A percentile compares a stretch with the other conserved stretches of the same genome.
Evolutionary conservation across 176 grass and related monocot genomes (phyloP).

Genomic region (Cenchrus fungigraminus): DNA sequence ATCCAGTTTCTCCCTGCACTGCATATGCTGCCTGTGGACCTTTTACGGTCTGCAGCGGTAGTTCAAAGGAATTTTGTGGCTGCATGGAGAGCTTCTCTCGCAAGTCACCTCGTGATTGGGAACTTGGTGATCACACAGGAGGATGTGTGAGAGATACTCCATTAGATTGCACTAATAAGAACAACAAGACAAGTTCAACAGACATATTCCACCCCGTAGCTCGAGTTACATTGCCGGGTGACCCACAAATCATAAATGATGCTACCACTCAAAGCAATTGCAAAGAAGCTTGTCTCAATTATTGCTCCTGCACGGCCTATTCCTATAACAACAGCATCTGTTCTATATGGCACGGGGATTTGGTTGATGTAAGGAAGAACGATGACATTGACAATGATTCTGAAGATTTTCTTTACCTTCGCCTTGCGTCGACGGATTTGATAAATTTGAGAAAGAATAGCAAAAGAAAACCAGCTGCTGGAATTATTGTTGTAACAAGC

Average conservation of each 20-base stretch:
- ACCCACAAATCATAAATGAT: neutral
- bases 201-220: neutral
- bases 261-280: neutral
- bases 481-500: neutral
- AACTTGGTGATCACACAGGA: conserved; percentile 35
- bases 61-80: conserved; percentile 16
- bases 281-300: neutral
- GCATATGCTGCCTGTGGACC: neutral
- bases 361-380: conserved; percentile 25
- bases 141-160: conserved; percentile 47
- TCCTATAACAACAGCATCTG: conserved; percentile 37
- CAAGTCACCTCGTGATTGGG: conserved; percentile 30
- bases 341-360: conserved; percentile 44
- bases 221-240: conserved; percentile 21
- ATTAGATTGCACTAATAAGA: conserved; percentile 37
- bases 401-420: conserved; percentile 28
- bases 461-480: conserved; percentile 2
- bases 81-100: conserved; percentile 46
- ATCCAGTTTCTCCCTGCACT: neutral
- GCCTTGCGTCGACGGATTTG: conserved; percentile 46
- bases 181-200: neutral
- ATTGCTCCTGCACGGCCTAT: neutral
- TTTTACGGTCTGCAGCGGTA: conserved; percentile 36
- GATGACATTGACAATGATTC: neutral
- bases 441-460: neutral